phyloP scores from a whole-genome alignment of 768 basidiomycete genomes.

The Leccinum disarticulatum region DNA sequence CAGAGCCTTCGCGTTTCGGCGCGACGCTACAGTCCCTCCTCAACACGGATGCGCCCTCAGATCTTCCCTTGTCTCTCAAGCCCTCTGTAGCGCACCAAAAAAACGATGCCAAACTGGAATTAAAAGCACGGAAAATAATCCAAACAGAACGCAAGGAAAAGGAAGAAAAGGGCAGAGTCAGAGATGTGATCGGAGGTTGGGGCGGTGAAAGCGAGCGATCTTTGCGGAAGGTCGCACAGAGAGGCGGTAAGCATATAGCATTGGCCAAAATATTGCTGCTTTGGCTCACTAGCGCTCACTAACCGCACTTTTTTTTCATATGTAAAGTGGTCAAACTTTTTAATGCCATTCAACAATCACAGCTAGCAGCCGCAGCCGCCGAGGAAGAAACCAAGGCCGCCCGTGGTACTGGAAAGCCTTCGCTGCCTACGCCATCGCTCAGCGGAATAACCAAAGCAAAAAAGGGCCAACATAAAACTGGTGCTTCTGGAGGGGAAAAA shows the following conservation, averaged over 20 bases:
- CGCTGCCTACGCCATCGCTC: slow-evolving; percentile 63
- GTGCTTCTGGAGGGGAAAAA: slow-evolving; percentile 52
- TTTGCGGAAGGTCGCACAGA: slow-evolving; percentile 79
- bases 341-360: slow-evolving; percentile 83
- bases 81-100: slow-evolving; percentile 66
- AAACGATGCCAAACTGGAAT: slow-evolving; percentile 76
- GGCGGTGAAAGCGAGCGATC: slow-evolving; percentile 78
- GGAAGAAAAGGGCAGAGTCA: slow-evolving; percentile 66
- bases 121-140: slow-evolving; percentile 67
- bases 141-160: slow-evolving; percentile 71
- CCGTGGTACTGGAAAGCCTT: slow-evolving; percentile 73
- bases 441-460: slow-evolving; percentile 45
- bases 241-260: slow-evolving; percentile 57
- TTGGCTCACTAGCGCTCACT: slow-evolving; percentile 4
- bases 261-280: not conserved
- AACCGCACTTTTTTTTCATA: not conserved
- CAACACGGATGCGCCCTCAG: slow-evolving; percentile 67
- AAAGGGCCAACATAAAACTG: slow-evolving; percentile 56
- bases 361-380: slow-evolving; percentile 51
- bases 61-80: slow-evolving; percentile 74
- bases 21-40: slow-evolving; percentile 71
- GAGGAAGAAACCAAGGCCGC: slow-evolving; percentile 58
- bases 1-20: slow-evolving; percentile 72
- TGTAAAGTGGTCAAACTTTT: slow-evolving; percentile 76
- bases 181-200: slow-evolving; percentile 84